Evolutionary conservation across 2,329 filamentous ascomycete species (phyloP), one percentile per base, ranked within the genome.

Genomic region (Cytospora piceicola): DNA sequence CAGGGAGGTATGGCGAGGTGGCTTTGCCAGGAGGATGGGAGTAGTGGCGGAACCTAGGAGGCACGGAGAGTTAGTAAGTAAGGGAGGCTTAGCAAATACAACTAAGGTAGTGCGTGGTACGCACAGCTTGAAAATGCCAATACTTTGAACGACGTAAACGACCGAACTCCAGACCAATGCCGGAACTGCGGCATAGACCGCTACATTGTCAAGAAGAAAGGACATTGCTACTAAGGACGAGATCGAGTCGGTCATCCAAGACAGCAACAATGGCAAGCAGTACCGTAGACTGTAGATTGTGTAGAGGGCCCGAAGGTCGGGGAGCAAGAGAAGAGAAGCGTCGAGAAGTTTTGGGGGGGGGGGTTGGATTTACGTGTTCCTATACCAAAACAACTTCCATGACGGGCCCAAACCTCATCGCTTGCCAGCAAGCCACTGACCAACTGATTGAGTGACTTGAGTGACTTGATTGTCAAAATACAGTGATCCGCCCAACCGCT

Each of bases 41-140:
- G 74, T 85, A 87, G 71, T 82, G 75, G 52, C 80, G 81, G 71
- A 85, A 85, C 68, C 87, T 85, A 49, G 46, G n/a, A 72, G 60
- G 61, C 68, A 4, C 65, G 69, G 61, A 73, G 71, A n/a, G 72
- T 70, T 72, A 73, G n/a, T 27, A 64, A 20, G 15, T 29, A 29
- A 29, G 27, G 27, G n/a, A 7, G 20, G n/a, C 17, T 9, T 11
- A n/a, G 42, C 20, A n/a, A 46, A 20, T n/a, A 46, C 20, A n/a
- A 20, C 39, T n/a, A n/a, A 42, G 15, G 39, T 7, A 20, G 6
- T 20, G 20, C n/a, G 29, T 70, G 73, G 51, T 15, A 57, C 61
- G 17, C 76, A 88, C 87, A 89, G 78, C 70, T 86, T 80, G 63
- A 77, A 80, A 65, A 84, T 82, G 64, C 87, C 87, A 61, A 89